Evolutionary conservation across 1,284 basidiomycete species (phyloP).

Genomic region (Apiotrichum gracile): DNA sequence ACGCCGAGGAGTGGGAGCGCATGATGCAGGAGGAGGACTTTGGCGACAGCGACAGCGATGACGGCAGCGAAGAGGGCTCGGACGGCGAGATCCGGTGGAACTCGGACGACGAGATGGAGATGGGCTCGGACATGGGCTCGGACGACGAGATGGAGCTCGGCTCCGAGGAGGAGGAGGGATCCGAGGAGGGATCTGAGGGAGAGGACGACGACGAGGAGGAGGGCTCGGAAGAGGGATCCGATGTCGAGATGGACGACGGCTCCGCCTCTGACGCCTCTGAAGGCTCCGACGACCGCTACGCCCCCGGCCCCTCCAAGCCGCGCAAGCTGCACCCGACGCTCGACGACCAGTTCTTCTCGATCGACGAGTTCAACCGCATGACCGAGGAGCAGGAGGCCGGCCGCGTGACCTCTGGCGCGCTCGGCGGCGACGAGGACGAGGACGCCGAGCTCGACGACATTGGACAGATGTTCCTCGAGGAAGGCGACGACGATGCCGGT

Average conservation of each 20-base stretch:
- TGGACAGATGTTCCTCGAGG: conserved; percentile 36
- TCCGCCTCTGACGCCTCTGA: conserved; percentile 22
- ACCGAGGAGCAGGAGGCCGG: conserved; percentile 73
- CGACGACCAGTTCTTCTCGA: conserved; percentile 91
- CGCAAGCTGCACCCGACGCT: conserved; percentile 55
- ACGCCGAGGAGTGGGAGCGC: conserved; percentile 33
- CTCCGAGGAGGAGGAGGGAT: conserved; percentile 15
- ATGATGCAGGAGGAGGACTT: conserved; percentile 31
- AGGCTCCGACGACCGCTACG: conserved; percentile 11
- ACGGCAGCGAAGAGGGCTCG: not conserved
- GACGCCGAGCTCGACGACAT: conserved; percentile 52
- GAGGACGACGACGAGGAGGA: conserved; percentile 50
- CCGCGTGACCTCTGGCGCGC: conserved; percentile 57
- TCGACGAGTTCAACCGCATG: conserved; percentile 81
- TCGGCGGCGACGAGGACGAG: conserved; percentile 52
- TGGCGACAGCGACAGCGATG: conserved; percentile 23
- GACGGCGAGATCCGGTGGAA: conserved; percentile 3
- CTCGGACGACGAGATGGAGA: conserved; percentile 3
- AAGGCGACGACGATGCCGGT: conserved; percentile 46
- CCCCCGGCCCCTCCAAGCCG: conserved; percentile 39
- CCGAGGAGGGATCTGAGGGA: conserved; percentile 1
- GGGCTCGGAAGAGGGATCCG: conserved; percentile 42
- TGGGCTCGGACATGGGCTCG: not conserved
- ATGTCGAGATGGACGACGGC: conserved; percentile 23
- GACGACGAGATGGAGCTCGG: not conserved